Percentiles rank a stretch among this genome's conserved stretches.
Conservation (phyloP, 805 yeast genomes). For the Barnettozyma californica region DNA sequence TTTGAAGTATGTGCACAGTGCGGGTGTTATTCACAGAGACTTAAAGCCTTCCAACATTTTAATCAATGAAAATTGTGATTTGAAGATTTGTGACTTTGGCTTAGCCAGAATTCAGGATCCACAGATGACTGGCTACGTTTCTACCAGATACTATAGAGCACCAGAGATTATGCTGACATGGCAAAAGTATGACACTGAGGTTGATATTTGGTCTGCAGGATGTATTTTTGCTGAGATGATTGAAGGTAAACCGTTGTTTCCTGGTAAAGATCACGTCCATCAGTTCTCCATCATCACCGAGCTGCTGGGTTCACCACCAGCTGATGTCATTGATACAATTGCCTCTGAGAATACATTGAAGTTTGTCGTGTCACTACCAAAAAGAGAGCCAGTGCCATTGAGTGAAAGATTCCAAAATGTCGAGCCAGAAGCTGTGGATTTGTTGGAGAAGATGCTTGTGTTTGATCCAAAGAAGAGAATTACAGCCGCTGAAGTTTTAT, state of each 20-base stretch:
- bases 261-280: slow-evolving; percentile 97
- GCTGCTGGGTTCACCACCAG: slow-evolving; percentile 92
- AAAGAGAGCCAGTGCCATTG: slow-evolving; percentile 87
- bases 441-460: slow-evolving; percentile 83
- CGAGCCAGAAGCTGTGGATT: slow-evolving; percentile 82
- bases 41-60: slow-evolving; percentile 80
- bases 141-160: slow-evolving; percentile 93
- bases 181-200: slow-evolving; percentile 96
- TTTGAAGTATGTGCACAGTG: slow-evolving; percentile 83
- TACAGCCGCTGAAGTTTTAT: slow-evolving; percentile 84
- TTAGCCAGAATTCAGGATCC: slow-evolving; percentile 96
- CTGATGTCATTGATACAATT: slow-evolving; percentile 92
- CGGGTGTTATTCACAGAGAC: slow-evolving; percentile 89
- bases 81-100: slow-evolving; percentile 91
- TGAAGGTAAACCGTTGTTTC: slow-evolving; percentile 94
- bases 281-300: slow-evolving; percentile 97
- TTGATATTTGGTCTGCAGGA: slow-evolving; percentile 97
- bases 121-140: slow-evolving; percentile 97
- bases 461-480: slow-evolving; percentile 94
- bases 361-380: slow-evolving; percentile 90
- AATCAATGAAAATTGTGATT: slow-evolving; percentile 85
- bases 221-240: slow-evolving; percentile 97
- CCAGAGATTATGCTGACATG: slow-evolving; percentile 98
- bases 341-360: slow-evolving; percentile 92
- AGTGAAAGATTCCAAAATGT: slow-evolving; percentile 72